Percentiles rank a stretch among this genome's conserved stretches.
Conservation (phyloP, 352 stramenopile species). For the Blastocystis sp. region DNA sequence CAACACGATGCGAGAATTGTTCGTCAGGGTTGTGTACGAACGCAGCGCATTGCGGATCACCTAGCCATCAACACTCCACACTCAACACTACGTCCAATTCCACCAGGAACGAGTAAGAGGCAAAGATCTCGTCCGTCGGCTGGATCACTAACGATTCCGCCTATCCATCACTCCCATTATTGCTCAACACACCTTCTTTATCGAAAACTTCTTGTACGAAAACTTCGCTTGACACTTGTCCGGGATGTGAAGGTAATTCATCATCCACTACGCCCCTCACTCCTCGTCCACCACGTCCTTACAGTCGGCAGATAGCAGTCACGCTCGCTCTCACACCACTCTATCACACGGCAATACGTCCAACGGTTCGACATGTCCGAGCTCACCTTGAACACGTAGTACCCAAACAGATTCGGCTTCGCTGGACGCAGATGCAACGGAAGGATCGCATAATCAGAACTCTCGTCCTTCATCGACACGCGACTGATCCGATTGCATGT, state of each 20-base stretch:
- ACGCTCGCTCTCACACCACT: neutral
- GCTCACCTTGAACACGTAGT: slow-evolving; percentile 2
- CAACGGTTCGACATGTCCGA: neutral
- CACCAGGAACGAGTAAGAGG: slow-evolving; percentile 45
- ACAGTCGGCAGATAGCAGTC: slow-evolving; percentile 34
- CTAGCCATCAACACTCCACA: neutral
- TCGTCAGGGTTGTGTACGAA: slow-evolving; percentile 12
- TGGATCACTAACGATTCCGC: slow-evolving; percentile 6
- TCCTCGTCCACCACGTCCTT: neutral
- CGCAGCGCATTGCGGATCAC: neutral
- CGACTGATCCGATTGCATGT: slow-evolving; percentile 9
- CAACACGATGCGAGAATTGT: slow-evolving; percentile 17
- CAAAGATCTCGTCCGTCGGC: slow-evolving; percentile 37
- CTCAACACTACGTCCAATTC: slow-evolving; percentile 15
- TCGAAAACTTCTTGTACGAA: slow-evolving; percentile 19
- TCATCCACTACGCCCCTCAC: slow-evolving; percentile 11
- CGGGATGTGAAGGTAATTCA: slow-evolving; percentile 33
- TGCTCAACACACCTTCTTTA: neutral
- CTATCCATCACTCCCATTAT: neutral
- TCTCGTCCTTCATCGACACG: slow-evolving; percentile 13
- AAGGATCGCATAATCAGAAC: slow-evolving; percentile 27
- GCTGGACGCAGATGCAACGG: neutral
- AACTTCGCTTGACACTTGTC: slow-evolving; percentile 30
- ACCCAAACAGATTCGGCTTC: slow-evolving; percentile 3
- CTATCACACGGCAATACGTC: slow-evolving; percentile 11